Evolutionary conservation across 345 rosid genomes (phyloP).

Genomic region (Limnanthes douglasii): DNA sequence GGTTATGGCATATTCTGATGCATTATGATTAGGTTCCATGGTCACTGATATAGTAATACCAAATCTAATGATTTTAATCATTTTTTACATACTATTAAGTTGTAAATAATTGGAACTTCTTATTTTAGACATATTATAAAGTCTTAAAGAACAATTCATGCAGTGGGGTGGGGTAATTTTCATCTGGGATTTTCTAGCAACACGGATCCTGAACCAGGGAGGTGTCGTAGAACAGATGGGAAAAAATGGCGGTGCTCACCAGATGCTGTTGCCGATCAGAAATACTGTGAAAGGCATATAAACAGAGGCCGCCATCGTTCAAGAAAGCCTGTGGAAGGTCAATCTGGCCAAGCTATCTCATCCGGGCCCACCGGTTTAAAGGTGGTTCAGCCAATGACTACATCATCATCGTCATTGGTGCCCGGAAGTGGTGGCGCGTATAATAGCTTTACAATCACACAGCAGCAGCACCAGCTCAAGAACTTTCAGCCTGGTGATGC

Average conservation of each 20-base stretch:
- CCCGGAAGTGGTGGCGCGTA: slow-evolving; percentile 14
- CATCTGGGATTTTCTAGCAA: slow-evolving; percentile 40
- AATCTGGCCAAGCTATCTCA: slow-evolving; percentile 26
- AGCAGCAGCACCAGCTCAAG: slow-evolving; percentile 18
- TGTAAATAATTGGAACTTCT: too few species aligned
- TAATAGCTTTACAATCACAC: slow-evolving; percentile 15
- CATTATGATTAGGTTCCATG: too few species aligned
- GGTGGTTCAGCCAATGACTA: slow-evolving; percentile 15
- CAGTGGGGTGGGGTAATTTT: slow-evolving; percentile 57
- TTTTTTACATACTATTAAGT: too few species aligned
- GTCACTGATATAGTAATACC: too few species aligned
- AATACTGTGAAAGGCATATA: slow-evolving; percentile 69
- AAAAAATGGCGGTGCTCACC: slow-evolving; percentile 83
- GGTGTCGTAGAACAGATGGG: slow-evolving; percentile 75
- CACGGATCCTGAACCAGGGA: slow-evolving; percentile 53
- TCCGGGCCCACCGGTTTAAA: slow-evolving; percentile 20
- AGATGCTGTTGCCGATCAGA: slow-evolving; percentile 62
- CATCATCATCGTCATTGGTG: slow-evolving; percentile 14
- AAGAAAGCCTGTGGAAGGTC: slow-evolving; percentile 80
- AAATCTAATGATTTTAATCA: too few species aligned
- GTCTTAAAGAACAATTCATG: too few species aligned
- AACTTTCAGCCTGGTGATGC: slow-evolving; percentile 19
- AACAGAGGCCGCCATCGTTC: slow-evolving; percentile 84
- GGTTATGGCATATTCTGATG: too few species aligned
- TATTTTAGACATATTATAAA: too few species aligned